Evolutionary conservation across 2,329 filamentous ascomycete species (phyloP), one percentile per base, ranked within the genome.

Genomic region (Thielaviopsis musarum): DNA sequence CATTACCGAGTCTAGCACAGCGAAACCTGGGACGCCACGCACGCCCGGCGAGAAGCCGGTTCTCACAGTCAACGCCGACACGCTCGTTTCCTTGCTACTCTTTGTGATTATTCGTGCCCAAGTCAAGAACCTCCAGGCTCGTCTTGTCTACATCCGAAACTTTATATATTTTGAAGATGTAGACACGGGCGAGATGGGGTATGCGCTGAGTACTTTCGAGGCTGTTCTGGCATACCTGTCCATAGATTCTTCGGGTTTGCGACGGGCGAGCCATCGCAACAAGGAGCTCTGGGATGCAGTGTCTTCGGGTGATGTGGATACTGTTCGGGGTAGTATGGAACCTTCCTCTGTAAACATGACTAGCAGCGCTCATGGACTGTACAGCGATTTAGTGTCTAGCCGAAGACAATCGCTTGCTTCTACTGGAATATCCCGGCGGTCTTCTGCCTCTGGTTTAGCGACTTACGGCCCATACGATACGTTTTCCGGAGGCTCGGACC

Each of bases 151-250:
- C 69, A 95, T 97, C 78, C 87, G 91, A 52, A 89, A 95, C 67
- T 98, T 96, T 68, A 93, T 96, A 65, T 98, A 95, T 70, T 91
- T 95, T 56, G 93, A 97, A 66, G 93, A 98, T 71, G 90, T 98
- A 9, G 93, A 98, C 65, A 94, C 84, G 62, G 93, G 93, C 55
- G 93, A 98, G 72, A 85, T 94, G 76, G 93, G 93, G 9, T 98
- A 98, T 70, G 91, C 91, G 0, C 72, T 98, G 56, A 97, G 91
- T 70, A 98, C 93, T 0, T 88, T 97, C 62, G 93, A 98, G 70
- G 93, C 90, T 6, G 93, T 98, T 0, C 72, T 98, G 38, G 84
- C 88, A 1, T 97, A 98, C 68, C 79, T 98, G 2, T 81, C 84
- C 9, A 81, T 84, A 62, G 91, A 95, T 67, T 95, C 91, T 0